Percentiles rank a stretch among this genome's conserved stretches.
These are phyloP conservation scores for Skeletonema tropicum DNA, from an alignment of 108 stramenopile species.

Conservation along the genomic window DNA sequence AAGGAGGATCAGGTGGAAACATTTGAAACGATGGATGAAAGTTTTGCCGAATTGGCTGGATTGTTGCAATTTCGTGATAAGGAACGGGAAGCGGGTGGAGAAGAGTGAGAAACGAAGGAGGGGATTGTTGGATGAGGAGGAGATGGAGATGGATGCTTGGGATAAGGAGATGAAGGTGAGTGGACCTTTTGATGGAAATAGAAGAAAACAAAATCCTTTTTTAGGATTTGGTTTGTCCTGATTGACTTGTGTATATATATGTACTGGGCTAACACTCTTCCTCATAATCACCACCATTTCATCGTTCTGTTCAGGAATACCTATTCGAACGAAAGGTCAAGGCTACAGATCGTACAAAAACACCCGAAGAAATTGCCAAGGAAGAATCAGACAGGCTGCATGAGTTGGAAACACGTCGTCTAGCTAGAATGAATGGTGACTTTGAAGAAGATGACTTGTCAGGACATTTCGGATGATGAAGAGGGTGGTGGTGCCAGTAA, in stretches of 20 bases:
- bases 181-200: no score
- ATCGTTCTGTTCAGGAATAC: constrained; percentile 36
- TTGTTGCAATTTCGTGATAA: constrained; percentile 80
- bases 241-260: no score
- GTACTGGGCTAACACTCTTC: background rate
- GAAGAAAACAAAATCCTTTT: no score
- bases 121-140: constrained; percentile 61
- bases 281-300: background rate
- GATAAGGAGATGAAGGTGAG: constrained; percentile 72
- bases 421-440: constrained; percentile 93
- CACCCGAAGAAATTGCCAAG: constrained; percentile 93
- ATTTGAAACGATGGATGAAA: constrained; percentile 88
- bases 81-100: constrained; percentile 60
- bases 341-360: constrained; percentile 95
- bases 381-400: constrained; percentile 90
- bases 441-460: constrained; percentile 86
- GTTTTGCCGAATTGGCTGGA: constrained; percentile 78
- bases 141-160: constrained; percentile 87
- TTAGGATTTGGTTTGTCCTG: no score
- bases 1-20: constrained; percentile 88
- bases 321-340: constrained; percentile 78
- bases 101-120: constrained; percentile 41
- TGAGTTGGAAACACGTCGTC: constrained; percentile 84
- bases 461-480: constrained; percentile 80
- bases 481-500: background rate